Base-by-base conservation (phyloP, 208 protist species). In the Acanthamoeba lugdunensis region DNA sequence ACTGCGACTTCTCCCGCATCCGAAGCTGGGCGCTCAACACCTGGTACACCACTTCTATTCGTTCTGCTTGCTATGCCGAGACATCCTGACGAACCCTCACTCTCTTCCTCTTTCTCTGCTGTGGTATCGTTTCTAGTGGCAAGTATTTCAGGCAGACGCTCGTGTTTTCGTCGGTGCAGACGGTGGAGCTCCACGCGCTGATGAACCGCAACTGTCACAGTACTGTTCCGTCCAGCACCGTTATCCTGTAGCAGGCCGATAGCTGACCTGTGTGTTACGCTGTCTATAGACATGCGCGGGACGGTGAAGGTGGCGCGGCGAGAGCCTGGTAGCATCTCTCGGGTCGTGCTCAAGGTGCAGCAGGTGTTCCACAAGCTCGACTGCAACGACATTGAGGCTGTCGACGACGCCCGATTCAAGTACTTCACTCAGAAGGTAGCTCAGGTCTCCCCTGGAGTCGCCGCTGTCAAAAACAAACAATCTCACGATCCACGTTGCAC, bases 131-230 rank as follows among this genome's bases (percentile, higher is more conserved):
- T 7, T 33, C 8, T 9, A 97, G 97, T 48, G 97, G 95, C 37
- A 97, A 97, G 9, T 95, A 97, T 21, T 98, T 98, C 85, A 97
- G 98, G 23, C 98, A 99, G 96, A 99, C 98, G 3, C 96, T 99
- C 92, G 79, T 99, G 25, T 95, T 97, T 23, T 96, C 95, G 28
- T 91, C 97, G 50, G 89, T 98, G 13, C 95, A 95, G 37, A 96
- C 97, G 94, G 98, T 98, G 23, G 97, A 98, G 45, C 95, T 99
- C 50, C 97, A 98, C 85, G 94, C 97, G 23, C 95, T 99, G 1
- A 97, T 98, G 77, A 98, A 98, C 30, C 94, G 96, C 0, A 67
- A 96, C 33, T 97, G 94, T 18, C 84, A 48, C 11, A 88, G 92
- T 82, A 85, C 13, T 45, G 9, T 8, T 33, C 30, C 4, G 21